Evolutionary conservation across 768 basidiomycete genomes (phyloP).

Genomic region (Kwoniella pini): DNA sequence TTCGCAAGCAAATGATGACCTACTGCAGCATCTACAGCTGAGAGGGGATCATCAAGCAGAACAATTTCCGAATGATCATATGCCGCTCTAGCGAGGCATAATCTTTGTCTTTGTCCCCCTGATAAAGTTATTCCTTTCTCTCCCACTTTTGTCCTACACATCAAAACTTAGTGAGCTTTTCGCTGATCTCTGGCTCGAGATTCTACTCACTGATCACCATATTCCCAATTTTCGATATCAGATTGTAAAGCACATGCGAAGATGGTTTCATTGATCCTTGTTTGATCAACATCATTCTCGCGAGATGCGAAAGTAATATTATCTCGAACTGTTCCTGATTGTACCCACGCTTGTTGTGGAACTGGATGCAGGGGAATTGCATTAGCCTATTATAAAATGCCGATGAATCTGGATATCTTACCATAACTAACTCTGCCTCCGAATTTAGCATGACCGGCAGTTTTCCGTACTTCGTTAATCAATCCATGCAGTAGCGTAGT

Average conservation of each 20-base stretch:
- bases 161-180: neutral
- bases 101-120: slow-evolving; percentile 50
- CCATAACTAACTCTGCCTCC: slow-evolving; percentile 45
- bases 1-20: slow-evolving; percentile 67
- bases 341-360: slow-evolving; percentile 52
- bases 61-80: slow-evolving; percentile 44
- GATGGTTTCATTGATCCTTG: slow-evolving; percentile 31
- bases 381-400: neutral
- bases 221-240: slow-evolving; percentile 36
- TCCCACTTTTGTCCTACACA: slow-evolving; percentile 67
- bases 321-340: slow-evolving; percentile 47
- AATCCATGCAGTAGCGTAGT: slow-evolving; percentile 44
- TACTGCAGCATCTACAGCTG: slow-evolving; percentile 76
- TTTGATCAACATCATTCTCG: slow-evolving; percentile 22
- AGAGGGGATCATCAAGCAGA: slow-evolving; percentile 59
- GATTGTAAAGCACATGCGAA: slow-evolving; percentile 44
- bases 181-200: slow-evolving; percentile 55
- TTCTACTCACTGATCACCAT: slow-evolving; percentile 36
- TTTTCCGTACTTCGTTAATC: slow-evolving; percentile 48
- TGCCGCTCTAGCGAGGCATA: slow-evolving; percentile 50
- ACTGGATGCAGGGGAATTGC: slow-evolving; percentile 16
- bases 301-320: slow-evolving; percentile 48
- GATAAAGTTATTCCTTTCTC: slow-evolving; percentile 65
- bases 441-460: slow-evolving; percentile 32
- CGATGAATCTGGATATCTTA: slow-evolving; percentile 4